Conservation (phyloP, 495 filamentous ascomycete genomes). For the Hyaloscypha variabilis region DNA sequence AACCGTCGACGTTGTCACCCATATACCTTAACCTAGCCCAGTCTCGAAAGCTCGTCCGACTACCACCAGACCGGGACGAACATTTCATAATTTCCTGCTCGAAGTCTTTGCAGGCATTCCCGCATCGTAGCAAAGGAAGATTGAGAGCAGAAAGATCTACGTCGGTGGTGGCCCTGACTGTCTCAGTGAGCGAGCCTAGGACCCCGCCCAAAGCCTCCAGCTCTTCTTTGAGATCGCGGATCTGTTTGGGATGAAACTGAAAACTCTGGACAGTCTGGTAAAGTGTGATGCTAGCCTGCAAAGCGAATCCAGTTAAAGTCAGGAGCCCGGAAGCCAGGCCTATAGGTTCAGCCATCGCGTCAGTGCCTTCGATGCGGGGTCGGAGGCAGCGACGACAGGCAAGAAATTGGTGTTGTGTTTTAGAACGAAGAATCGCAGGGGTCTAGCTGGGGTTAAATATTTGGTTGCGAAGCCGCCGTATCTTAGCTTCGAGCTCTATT, state of each 20-base stretch:
- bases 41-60: slow-evolving; percentile 37
- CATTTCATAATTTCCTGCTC: slow-evolving; percentile 33
- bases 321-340: slow-evolving; percentile 27
- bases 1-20: slow-evolving; percentile 38
- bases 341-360: slow-evolving; percentile 32
- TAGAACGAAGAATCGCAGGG: slow-evolving; percentile 12
- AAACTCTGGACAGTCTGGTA: slow-evolving; percentile 45
- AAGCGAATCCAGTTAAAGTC: slow-evolving; percentile 38
- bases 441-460: slow-evolving; percentile 6
- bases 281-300: slow-evolving; percentile 45
- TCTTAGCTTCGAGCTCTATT: too few relatives aligned
- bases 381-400: slow-evolving; percentile 17
- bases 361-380: slow-evolving; percentile 16
- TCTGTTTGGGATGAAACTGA: slow-evolving; percentile 39
- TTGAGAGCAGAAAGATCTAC: slow-evolving; percentile 32
- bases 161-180: slow-evolving; percentile 25
- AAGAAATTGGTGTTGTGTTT: slow-evolving; percentile 20
- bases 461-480: too few relatives aligned
- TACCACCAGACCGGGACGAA: slow-evolving; percentile 29
- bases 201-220: slow-evolving; percentile 43
- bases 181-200: slow-evolving; percentile 38
- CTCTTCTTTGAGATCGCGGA: slow-evolving; percentile 46
- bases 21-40: slow-evolving; percentile 39
- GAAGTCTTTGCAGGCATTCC: slow-evolving; percentile 38
- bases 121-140: slow-evolving; percentile 36